Evolutionary conservation across 345 rosid species (phyloP), one percentile per base, ranked within the genome.

Genomic region (Euclidium syriacum): DNA sequence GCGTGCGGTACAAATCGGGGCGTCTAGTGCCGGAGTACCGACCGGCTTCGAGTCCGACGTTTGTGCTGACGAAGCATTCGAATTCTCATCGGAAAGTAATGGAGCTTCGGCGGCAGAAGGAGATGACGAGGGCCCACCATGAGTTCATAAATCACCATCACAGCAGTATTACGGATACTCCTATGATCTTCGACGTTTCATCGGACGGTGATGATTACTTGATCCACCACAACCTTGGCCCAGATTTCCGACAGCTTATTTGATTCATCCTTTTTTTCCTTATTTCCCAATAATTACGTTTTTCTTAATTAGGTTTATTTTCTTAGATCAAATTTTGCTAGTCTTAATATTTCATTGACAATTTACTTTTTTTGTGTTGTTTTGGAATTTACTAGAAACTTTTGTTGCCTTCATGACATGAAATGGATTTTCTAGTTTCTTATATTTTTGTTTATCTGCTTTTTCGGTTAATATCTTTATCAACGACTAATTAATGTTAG

Each of bases 161-260:
- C 34, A 75, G 54, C 75, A 74, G 40, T 68, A n/a, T n/a, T n/a
- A 54, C 60, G 54, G 59, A 49, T 12, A 49, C 19, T 57, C 24
- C 54, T 35, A 79, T 83, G 84, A 74, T 73, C 50, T 85, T 85
- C 27, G 90, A 86, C 52, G 84, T 76, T 50, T 65, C 90, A 59
- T 67, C 87, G 58, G 82, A 80, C 85, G 83, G 87, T 33, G 95
- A 83, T 15, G 95, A 85, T 76, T 85, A 83, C 79, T 76, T 85
- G 83, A 88, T 89, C 77, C 95, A 88, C 65, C 95, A 88, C 25
- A 88, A 83, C 49, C 79, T 81, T 78, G 95, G 96, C 1, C 86
- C 95, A 39, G 86, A 89, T 73, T 85, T 80, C 80, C 71, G 89
- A 76, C 89, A 91, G 79, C 77, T 86, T 54, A 85, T 85, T 74